These are phyloP conservation scores for Cicer arietinum DNA, from an alignment of 306 rosid species.

Conservation along the genomic window DNA sequence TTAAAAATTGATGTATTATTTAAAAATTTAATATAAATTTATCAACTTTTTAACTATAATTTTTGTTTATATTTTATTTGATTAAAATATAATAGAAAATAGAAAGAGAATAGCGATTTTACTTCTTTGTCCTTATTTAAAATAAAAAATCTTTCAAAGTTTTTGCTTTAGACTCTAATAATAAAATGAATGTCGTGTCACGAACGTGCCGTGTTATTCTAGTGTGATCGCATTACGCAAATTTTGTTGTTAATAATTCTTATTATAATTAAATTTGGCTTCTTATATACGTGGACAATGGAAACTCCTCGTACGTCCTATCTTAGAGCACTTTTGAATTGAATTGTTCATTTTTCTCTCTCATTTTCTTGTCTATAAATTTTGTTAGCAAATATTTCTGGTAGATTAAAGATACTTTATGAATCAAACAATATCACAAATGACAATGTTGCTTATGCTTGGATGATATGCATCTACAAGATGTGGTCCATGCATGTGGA, in stretches of 20 bases:
- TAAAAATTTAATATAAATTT: too few relatives aligned
- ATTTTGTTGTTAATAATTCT: not conserved
- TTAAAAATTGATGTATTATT: too few relatives aligned
- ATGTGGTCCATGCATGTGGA: not conserved
- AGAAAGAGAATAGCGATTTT: too few relatives aligned
- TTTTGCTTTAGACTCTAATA: not conserved
- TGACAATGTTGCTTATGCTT: not conserved
- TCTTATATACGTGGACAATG: not conserved
- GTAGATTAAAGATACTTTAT: slow-evolving; percentile 24
- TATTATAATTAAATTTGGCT: not conserved
- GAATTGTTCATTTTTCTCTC: not conserved
- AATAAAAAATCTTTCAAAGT: too few relatives aligned
- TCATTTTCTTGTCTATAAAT: slow-evolving; percentile 14
- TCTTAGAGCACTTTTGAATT: slow-evolving; percentile 20
- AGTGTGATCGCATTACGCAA: not conserved
- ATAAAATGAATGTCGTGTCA: not conserved
- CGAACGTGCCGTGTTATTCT: not conserved
- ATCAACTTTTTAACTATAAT: too few relatives aligned
- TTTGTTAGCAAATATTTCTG: slow-evolving; percentile 9
- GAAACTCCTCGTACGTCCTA: not conserved
- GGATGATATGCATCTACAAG: not conserved
- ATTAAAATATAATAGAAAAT: too few relatives aligned
- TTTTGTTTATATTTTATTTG: too few relatives aligned
- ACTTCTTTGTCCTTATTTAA: too few relatives aligned
- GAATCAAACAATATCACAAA: not conserved